These are phyloP conservation scores for Coffea canephora DNA, from an alignment of 257 asterid species.

Conservation along the genomic window DNA sequence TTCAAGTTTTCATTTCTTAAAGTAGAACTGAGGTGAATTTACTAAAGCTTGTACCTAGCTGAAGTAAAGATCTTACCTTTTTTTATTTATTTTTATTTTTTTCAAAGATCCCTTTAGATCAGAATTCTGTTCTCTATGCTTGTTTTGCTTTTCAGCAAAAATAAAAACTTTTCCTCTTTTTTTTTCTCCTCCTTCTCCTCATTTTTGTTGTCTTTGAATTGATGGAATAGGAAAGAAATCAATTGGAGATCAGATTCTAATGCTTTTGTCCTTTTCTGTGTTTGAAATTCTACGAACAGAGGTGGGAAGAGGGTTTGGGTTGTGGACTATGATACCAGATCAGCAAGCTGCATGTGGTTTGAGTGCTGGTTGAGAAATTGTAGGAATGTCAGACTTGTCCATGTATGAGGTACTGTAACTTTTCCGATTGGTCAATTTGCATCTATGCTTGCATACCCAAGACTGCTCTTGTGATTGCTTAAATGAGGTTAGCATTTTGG, in stretches of 20 bases:
- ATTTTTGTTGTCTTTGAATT: not conserved
- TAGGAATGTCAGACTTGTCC: conserved; percentile 68
- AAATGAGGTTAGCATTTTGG: not conserved
- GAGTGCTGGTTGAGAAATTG: conserved; percentile 48
- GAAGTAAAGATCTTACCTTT: conserved; percentile 12
- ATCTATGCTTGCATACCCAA: not conserved
- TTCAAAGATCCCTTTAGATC: not conserved
- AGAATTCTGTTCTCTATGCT: not conserved
- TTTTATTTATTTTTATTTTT: too few species aligned
- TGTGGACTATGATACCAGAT: conserved; percentile 34
- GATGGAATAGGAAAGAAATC: conserved; percentile 2
- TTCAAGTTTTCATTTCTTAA: not conserved
- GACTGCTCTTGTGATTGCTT: not conserved
- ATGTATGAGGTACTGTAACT: conserved; percentile 44
- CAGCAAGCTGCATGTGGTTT: conserved; percentile 33
- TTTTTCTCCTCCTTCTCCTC: too few species aligned
- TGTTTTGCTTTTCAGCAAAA: not conserved
- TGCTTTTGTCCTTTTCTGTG: conserved; percentile 20
- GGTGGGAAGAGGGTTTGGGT: conserved; percentile 34
- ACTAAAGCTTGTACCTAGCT: not conserved
- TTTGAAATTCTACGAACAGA: conserved; percentile 32
- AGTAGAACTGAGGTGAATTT: not conserved
- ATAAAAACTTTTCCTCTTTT: not conserved
- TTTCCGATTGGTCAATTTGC: conserved; percentile 3
- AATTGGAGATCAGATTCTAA: conserved; percentile 21